Evolutionary conservation across 495 filamentous ascomycete genomes (phyloP), one percentile per base, ranked within the genome.

Genomic region (Xylaria curta): DNA sequence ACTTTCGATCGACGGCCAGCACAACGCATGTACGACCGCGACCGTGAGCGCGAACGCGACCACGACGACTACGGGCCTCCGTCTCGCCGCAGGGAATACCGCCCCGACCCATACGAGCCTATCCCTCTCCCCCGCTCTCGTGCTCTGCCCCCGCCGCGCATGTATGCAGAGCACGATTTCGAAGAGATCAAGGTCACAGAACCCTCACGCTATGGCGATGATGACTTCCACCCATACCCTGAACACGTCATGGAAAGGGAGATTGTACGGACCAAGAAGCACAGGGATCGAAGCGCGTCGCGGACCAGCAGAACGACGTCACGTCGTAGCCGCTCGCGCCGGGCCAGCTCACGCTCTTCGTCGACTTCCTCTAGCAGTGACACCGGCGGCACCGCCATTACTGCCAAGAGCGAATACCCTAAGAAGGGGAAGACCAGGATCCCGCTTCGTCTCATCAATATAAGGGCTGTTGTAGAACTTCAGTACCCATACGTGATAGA

Each of bases 341-440:
- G 69, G 31, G 76, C 73, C 56, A 76, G 77, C 51, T 84, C 82
- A 13, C 79, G 81, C 24, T 74, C 81, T 38, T 85, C 81, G 33
- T 82, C 82, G 68, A 86, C 83, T 51, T 87, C 86, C 5, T 84
- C 82, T 40, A 83, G 81, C 67, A 84, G 80, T 69, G 78, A 72
- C 36, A 77, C 77, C 53, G 81, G 81, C 8, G 79, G 78, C 15
- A 85, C 81, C 0, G 73, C 65, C 4, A 62, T 79, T 51, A 81
- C 75, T 28, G 58, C 79, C 69, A 88, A 78, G 81, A 90, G 81
- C 76, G 84, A 87, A 53, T 91, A 92, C 73, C 93, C 92, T 21
- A 93, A 94, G 80, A 93, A 91, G 77, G 94, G 94, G 71, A 96
- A 94, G 85, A 97, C 94, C 13, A 87, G 91, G 66, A 93, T 97